A percentile compares a stretch with the other conserved stretches of the same genome.
Evolutionary conservation across 768 basidiomycete species (phyloP).

Genomic region (Tulasnella sp.): DNA sequence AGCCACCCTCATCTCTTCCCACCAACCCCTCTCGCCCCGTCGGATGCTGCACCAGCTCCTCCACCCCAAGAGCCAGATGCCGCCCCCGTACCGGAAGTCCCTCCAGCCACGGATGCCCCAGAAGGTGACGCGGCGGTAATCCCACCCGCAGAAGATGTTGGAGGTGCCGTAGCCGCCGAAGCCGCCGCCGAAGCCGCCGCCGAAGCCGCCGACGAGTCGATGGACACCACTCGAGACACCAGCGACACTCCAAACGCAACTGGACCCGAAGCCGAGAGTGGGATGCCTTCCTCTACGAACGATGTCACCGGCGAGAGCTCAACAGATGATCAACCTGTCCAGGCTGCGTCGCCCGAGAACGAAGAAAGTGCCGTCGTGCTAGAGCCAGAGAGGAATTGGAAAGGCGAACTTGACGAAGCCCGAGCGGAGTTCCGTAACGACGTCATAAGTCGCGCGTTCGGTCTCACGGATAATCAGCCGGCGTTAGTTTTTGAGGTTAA

Average conservation of each 20-base stretch:
- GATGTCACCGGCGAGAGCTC: neutral
- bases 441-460: constrained; percentile 62
- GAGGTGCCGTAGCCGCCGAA: constrained; percentile 22
- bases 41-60: neutral
- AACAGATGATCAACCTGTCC: constrained; percentile 18
- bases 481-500: constrained; percentile 85
- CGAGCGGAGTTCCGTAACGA: constrained; percentile 58
- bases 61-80: constrained; percentile 24
- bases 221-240: neutral
- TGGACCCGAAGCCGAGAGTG: neutral
- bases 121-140: neutral
- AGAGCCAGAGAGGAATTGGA: constrained; percentile 47
- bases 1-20: constrained; percentile 66
- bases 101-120: constrained; percentile 2
- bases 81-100: constrained; percentile 26
- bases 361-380: constrained; percentile 18
- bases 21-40: constrained; percentile 10
- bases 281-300: neutral
- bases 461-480: constrained; percentile 77
- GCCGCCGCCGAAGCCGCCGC: neutral
- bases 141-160: constrained; percentile 24
- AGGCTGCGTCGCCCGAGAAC: constrained; percentile 1
- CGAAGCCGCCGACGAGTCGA: constrained; percentile 16
- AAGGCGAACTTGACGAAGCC: constrained; percentile 53
- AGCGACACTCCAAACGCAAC: constrained; percentile 18